These are phyloP conservation scores for Curvularia sp. DNA, from an alignment of 2,329 filamentous ascomycete genomes.

Conservation along the genomic window DNA sequence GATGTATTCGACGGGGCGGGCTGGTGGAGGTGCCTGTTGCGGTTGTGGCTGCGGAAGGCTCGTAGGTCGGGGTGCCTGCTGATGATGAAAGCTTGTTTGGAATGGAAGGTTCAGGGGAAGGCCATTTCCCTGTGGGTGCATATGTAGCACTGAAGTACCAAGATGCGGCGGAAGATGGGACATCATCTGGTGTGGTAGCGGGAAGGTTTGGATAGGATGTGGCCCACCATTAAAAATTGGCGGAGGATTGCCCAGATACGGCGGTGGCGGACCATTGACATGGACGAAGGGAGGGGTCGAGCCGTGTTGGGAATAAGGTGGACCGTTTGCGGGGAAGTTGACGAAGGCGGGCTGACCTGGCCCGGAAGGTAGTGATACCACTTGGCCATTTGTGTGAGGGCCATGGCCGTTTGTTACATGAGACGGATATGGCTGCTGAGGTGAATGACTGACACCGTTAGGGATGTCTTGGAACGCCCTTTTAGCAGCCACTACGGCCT, in stretches of 20 bases:
- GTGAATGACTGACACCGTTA: conserved; percentile 38
- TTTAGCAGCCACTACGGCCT: conserved; percentile 54
- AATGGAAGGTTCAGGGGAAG: conserved; percentile 35
- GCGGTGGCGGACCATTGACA: conserved; percentile 12
- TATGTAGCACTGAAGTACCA: conserved; percentile 27
- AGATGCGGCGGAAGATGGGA: conserved; percentile 30
- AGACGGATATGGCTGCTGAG: conserved; percentile 26
- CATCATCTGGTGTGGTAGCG: conserved; percentile 20
- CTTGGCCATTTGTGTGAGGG: conserved; percentile 32
- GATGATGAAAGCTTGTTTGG: conserved; percentile 53
- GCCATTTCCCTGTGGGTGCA: conserved; percentile 28
- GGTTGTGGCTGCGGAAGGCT: conserved; percentile 56
- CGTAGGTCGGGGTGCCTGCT: conserved; percentile 47
- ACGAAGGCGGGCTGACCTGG: conserved; percentile 54
- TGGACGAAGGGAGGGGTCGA: conserved; percentile 12
- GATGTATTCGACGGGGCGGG: conserved; percentile 61
- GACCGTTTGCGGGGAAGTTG: conserved; percentile 58
- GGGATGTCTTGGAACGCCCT: conserved; percentile 67
- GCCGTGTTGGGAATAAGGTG: conserved; percentile 73
- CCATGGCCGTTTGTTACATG: conserved; percentile 29
- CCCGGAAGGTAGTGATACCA: conserved; percentile 22
- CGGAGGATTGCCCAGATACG: conserved; percentile 13
- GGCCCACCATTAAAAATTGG: conserved; percentile 16
- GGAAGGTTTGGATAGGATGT: conserved; percentile 6
- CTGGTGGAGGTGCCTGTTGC: conserved; percentile 60